Base-by-base conservation (phyloP, 2,329 filamentous ascomycete species). In the Diplodia mutila region DNA sequence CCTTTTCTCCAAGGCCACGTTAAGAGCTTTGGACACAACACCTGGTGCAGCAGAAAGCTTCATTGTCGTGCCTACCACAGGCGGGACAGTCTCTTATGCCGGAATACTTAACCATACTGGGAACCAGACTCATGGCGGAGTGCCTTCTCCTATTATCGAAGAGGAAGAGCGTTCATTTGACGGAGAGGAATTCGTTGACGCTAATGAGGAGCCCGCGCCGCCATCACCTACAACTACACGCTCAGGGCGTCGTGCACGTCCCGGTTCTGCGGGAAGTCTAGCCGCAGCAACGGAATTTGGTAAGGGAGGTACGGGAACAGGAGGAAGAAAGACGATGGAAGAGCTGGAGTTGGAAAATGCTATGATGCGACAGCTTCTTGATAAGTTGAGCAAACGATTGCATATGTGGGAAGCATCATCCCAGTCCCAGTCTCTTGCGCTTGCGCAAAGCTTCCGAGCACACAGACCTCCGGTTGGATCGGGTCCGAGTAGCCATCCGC, bases 381-480 rank as follows among this genome's bases (percentile, higher is more conserved):
- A 98, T 78, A 93, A 92, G 61, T 86, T 97, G 42, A 92, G 91
- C 70, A 92, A 91, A 73, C 88, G 94, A 0, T 86, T 99, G n/a
- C 91, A 95, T 73, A 91, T 93, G 70, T 99, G 97, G 81, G 94
- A 99, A 79, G 90, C 93, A 48, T 94, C 92, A 73, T 93, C 93
- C 0, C 95, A 98, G 79, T 93, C 90, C 70, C 94, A 91, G 46
- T 92, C 91, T 65, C 87, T 94, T 80, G 92, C 93, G 3, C 85
- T 98, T 39, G 92, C 94, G 16, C 93, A 97, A 77, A 97, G 92
- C 72, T 89, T 73, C 81, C 84, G 71, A 80, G 83, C 68, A 12
- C 72, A 76, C 42, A 69, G 72, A 49, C 59, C 55, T 37, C 53
- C 63, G 18, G 74, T 71, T 63, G 70, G 75, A 49, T 66, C n/a